Conservation (phyloP, 768 basidiomycete genomes). For the Amanita phalloides region DNA sequence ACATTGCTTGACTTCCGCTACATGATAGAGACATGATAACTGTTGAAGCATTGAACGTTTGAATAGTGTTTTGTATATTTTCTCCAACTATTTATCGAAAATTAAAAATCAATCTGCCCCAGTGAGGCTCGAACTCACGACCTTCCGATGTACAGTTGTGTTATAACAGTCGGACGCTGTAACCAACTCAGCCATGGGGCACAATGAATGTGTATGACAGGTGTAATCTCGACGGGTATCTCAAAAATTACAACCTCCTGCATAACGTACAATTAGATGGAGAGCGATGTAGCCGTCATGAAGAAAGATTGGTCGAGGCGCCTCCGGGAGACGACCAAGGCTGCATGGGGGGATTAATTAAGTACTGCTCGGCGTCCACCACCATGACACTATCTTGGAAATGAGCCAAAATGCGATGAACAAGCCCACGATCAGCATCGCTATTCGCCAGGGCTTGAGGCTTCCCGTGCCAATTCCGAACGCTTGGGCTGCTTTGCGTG, state of each 20-base stretch:
- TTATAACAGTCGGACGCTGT: conserved; percentile 68
- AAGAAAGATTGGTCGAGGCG: not conserved
- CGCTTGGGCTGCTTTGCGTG: conserved; percentile 58
- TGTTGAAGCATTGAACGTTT: not conserved
- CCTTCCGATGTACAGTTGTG: conserved; percentile 35
- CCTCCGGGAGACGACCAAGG: not conserved
- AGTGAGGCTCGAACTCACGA: conserved; percentile 67
- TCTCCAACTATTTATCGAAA: not conserved
- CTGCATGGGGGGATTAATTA: not conserved
- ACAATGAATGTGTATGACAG: conserved; percentile 10
- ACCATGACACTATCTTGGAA: conserved; percentile 41
- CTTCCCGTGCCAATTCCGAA: conserved; percentile 63
- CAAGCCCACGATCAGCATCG: conserved; percentile 42
- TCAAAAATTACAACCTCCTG: not conserved
- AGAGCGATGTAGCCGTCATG: not conserved
- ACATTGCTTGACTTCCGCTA: not conserved
- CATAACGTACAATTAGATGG: not conserved
- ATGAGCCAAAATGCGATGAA: conserved; percentile 49
- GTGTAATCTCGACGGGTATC: not conserved
- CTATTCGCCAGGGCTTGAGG: conserved; percentile 60
- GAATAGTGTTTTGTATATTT: too few relatives aligned
- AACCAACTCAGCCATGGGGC: conserved; percentile 73
- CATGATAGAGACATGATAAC: not conserved
- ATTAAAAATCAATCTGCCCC: conserved; percentile 31
- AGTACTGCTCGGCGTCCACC: conserved; percentile 7